phyloP scores from a whole-genome alignment of 192 early-diverging fungal species.

The Endogone sp. region DNA sequence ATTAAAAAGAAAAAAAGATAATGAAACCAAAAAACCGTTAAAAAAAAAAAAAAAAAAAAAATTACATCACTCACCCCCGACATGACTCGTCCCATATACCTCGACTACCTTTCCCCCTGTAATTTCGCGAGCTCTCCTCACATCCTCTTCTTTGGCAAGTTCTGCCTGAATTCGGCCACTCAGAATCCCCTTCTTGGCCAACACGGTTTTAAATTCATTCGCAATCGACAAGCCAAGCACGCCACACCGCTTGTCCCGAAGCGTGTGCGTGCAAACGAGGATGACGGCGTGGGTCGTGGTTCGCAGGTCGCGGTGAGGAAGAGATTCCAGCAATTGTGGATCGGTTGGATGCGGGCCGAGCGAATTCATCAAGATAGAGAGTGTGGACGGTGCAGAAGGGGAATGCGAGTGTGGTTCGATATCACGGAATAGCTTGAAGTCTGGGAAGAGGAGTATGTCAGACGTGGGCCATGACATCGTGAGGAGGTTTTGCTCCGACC shows the following conservation, averaged over 20 bases:
- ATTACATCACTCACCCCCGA: conserved; percentile 51
- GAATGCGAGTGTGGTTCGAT: conserved; percentile 10
- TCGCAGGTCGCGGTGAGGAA: background rate
- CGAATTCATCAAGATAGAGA: too few relatives aligned
- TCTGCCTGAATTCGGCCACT: too few relatives aligned
- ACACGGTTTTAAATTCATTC: conserved; percentile 38
- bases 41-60: conserved; percentile 6
- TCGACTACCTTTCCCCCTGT: conserved; percentile 30
- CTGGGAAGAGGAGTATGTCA: conserved; percentile 28
- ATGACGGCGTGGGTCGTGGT: conserved; percentile 32
- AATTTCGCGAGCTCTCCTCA: conserved; percentile 10
- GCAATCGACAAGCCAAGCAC: conserved; percentile 56
- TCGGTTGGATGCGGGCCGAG: background rate
- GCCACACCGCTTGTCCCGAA: conserved; percentile 63
- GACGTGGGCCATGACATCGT: background rate
- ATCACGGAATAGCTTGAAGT: conserved; percentile 11
- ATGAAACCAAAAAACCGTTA: too few relatives aligned
- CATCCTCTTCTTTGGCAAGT: too few relatives aligned
- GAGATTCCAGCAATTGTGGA: background rate
- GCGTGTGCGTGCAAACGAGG: conserved; percentile 60
- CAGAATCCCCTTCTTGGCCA: too few relatives aligned
- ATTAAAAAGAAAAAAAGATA: conserved; percentile 2
- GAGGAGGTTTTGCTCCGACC: background rate
- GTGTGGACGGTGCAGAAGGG: background rate
- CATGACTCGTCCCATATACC: conserved; percentile 47